Base-by-base conservation (phyloP, 495 filamentous ascomycete species). In the Hapsidospora chrysogenum region DNA sequence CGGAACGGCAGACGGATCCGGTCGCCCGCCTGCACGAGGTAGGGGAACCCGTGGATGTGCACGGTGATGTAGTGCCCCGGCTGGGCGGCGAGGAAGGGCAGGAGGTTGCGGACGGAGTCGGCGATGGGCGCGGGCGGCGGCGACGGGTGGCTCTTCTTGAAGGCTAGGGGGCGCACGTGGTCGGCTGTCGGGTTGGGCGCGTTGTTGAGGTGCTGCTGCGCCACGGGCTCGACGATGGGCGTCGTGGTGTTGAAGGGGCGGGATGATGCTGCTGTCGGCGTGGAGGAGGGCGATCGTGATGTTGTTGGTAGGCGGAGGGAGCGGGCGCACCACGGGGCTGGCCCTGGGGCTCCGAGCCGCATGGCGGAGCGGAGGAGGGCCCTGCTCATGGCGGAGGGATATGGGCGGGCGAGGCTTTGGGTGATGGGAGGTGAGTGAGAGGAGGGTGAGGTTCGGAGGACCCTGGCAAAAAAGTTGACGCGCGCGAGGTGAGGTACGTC, bases 1-100 rank as follows among this genome's bases (percentile, higher is more conserved):
- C 71, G 71, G 68, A 96, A 96, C n/a, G 89, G 92, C 28, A 97
- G 73, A n/a, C 84, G 82, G 2, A 97, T 44, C 26, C 66, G 68
- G 53, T 96, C 89, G 41, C 89, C 92, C 22, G 56, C 58, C 0
- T 85, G 96, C 41, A 96, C 69, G 4, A 96, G 84, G 69, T 93
- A 97, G 13, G 85, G 84, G 14, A 67, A 67, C 3, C 73, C 78
- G 61, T 97, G 84, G 47, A 97, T 74, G 58, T 89, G 82, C 8
- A 80, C 66, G 17, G 76, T 79, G 40, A 89, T 72, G 68, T 92
- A 97, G 69, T 92, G 84, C 0, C 72, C 63, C 7, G 72, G 65
- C 56, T 97, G 89, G 26, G 76, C 63, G 40, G 65, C 64, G 26
- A 97, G 74, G 39, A 83, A 64, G 3, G 87, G 81, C 34, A 93